These are phyloP conservation scores for Boletales sp. DNA, from an alignment of 768 basidiomycete species.

Conservation along the genomic window DNA sequence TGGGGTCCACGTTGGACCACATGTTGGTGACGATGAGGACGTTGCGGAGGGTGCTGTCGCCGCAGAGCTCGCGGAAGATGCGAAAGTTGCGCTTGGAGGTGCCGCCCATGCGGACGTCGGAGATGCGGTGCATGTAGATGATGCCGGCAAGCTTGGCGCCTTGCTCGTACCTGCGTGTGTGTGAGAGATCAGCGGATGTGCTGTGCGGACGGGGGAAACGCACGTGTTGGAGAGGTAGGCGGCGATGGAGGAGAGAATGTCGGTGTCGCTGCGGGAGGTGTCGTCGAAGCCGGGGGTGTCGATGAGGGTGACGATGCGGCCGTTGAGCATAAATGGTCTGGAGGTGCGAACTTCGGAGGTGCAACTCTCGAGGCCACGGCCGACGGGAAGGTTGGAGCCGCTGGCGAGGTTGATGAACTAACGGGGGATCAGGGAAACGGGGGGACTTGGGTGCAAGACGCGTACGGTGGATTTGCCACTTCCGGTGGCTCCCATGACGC, in stretches of 20 bases:
- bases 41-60: slow-evolving; percentile 44
- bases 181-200: too few species aligned
- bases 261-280: slow-evolving; percentile 44
- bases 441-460: not conserved
- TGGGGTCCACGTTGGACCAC: slow-evolving; percentile 44
- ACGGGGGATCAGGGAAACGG: too few species aligned
- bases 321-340: slow-evolving; percentile 43
- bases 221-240: slow-evolving; percentile 33
- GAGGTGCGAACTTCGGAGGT: slow-evolving; percentile 45
- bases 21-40: slow-evolving; percentile 54
- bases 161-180: slow-evolving; percentile 27
- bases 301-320: slow-evolving; percentile 43
- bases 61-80: slow-evolving; percentile 52
- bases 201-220: not conserved
- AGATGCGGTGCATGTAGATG: slow-evolving; percentile 55
- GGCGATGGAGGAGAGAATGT: slow-evolving; percentile 50
- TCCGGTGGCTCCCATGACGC: slow-evolving; percentile 34
- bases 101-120: slow-evolving; percentile 48
- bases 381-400: slow-evolving; percentile 45
- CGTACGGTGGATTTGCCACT: slow-evolving; percentile 36
- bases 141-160: slow-evolving; percentile 45
- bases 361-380: slow-evolving; percentile 46
- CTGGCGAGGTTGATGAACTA: slow-evolving; percentile 54
- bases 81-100: slow-evolving; percentile 49
- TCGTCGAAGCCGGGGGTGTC: slow-evolving; percentile 67